Evolutionary conservation across 2,329 filamentous ascomycete species (phyloP).

Genomic region (Beauveria sp.): DNA sequence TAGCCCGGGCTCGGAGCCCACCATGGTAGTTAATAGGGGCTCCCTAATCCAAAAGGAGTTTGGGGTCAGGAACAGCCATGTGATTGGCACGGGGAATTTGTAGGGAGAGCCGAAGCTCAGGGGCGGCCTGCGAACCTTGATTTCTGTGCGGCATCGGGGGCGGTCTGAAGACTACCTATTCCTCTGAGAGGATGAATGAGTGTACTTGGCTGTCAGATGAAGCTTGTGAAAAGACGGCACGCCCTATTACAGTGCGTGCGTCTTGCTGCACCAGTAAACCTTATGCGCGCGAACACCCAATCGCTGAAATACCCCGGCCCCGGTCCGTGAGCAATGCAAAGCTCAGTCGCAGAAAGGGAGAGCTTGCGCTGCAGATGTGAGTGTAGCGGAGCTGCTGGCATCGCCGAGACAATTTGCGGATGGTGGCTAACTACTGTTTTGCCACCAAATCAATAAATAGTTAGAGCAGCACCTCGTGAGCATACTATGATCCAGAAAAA

Average conservation of each 20-base stretch:
- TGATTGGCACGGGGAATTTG: slow-evolving; percentile 15
- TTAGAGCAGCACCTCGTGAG: too few relatives aligned
- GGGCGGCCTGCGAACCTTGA: not conserved
- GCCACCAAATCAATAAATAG: not conserved
- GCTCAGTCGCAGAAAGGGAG: not conserved
- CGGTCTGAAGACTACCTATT: not conserved
- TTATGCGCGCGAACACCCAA: not conserved
- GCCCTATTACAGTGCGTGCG: not conserved
- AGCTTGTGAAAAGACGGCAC: not conserved
- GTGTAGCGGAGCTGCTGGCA: not conserved
- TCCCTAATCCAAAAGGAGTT: not conserved
- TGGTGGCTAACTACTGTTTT: not conserved
- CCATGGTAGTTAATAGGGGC: not conserved
- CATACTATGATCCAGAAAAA: too few relatives aligned
- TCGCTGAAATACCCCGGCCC: not conserved
- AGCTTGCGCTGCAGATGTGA: not conserved
- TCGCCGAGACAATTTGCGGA: not conserved
- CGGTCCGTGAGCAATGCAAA: not conserved
- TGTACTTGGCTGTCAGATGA: not conserved
- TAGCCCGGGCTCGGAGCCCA: not conserved
- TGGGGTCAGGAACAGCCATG: slow-evolving; percentile 14
- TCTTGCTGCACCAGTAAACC: not conserved
- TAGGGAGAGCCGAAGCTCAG: slow-evolving; percentile 7
- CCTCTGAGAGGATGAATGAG: not conserved
- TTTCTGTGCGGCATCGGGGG: not conserved